phyloP scores from a whole-genome alignment of 2,329 filamentous ascomycete genomes.

The Alternaria hordeiaustralica region DNA sequence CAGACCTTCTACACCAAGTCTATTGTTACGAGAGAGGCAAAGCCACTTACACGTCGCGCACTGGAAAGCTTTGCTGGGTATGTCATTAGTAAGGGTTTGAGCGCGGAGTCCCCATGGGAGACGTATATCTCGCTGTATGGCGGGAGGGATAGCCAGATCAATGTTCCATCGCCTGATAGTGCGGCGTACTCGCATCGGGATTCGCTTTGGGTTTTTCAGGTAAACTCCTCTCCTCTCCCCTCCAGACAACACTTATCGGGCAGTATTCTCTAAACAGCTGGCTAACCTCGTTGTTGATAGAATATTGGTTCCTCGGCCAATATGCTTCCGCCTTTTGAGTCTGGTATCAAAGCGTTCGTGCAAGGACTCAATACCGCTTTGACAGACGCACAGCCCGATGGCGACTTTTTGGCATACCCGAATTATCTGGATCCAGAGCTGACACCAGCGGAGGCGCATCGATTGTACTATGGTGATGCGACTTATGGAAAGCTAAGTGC shows the following conservation, averaged over 20 bases:
- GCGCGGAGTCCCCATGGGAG: neutral
- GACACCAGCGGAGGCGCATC: slow-evolving; percentile 2
- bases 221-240: neutral
- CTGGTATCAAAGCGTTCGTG: slow-evolving; percentile 2
- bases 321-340: slow-evolving; percentile 3
- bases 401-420: slow-evolving; percentile 8
- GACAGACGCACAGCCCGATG: slow-evolving; percentile 2
- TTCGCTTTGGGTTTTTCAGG: slow-evolving; percentile 9
- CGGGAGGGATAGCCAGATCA: slow-evolving; percentile 10
- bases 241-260: neutral
- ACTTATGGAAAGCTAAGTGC: neutral
- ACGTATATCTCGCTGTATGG: slow-evolving; percentile 6
- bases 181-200: slow-evolving; percentile 7
- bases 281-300: neutral
- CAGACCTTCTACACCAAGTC: slow-evolving; percentile 12
- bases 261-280: neutral
- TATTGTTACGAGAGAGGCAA: slow-evolving; percentile 6
- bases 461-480: slow-evolving; percentile 2
- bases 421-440: slow-evolving; percentile 10
- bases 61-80: neutral
- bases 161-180: neutral
- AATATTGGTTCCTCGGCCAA: slow-evolving; percentile 3
- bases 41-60: slow-evolving; percentile 2
- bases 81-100: neutral
- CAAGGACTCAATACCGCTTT: slow-evolving; percentile 6